Base-by-base conservation (phyloP, 257 asterid species). In the Misopates orontium region DNA sequence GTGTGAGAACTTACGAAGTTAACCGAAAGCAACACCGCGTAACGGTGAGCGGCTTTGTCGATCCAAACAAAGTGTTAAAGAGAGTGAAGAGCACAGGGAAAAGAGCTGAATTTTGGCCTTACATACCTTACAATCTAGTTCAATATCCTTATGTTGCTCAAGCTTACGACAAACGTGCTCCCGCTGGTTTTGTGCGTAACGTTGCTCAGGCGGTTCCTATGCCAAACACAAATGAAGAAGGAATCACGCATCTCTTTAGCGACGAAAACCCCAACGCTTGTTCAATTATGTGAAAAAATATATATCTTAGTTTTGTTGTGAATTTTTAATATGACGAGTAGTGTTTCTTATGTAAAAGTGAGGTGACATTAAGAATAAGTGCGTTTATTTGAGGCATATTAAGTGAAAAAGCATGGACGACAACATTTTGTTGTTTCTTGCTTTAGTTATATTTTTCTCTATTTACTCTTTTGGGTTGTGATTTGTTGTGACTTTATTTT, bases 231-330 rank as follows among this genome's bases (percentile, higher is more conserved):
- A 9, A 83, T 4, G 94, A 83, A 45, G 96, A 86, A 53, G 77
- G 75, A 50, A 82, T 91, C 58, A 65, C 84, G 10, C 68, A 82
- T 57, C 77, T 88, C 9, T 91, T 91, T 71, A 91, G 95, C 62
- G 98, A 91, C 66, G 98, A 88, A 50, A 90, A 90, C 73, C 93
- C 96, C 9, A 75, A 88, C 70, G 96, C 95, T 60, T 90, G 97
- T 69, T 87, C 89, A 63, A 68, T 86, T 22, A 89, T 89, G 96
- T 89, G 76, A 20, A 3, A 36, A 5, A 36, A 28, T 2, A 28
- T n/a, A n/a, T n/a, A n/a, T 28, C 6, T 28, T 28, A 28, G 36
- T 6, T 28, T 2, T 28, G 36, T 28, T 28, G 36, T 28, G 36
- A 28, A 28, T n/a, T n/a, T n/a, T n/a, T n/a, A n/a, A n/a, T n/a